These are phyloP conservation scores for Biscogniauxia mediterranea DNA, from an alignment of 2,329 filamentous ascomycete genomes.

Conservation along the genomic window DNA sequence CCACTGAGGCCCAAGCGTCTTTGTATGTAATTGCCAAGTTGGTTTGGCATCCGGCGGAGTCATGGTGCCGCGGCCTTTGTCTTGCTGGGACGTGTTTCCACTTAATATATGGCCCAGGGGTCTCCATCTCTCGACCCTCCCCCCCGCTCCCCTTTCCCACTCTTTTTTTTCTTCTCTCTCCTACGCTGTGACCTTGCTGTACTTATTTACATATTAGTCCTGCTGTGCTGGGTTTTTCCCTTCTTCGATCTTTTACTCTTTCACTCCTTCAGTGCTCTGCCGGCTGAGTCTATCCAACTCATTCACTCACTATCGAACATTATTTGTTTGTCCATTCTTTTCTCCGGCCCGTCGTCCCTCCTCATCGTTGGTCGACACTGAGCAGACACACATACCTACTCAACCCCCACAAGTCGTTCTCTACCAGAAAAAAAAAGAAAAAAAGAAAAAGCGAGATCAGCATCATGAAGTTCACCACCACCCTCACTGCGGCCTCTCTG, in stretches of 20 bases:
- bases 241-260: constrained; percentile 21
- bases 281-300: constrained; percentile 28
- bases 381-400: neutral
- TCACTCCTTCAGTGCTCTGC: constrained; percentile 25
- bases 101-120: neutral
- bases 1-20: neutral
- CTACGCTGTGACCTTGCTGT: neutral
- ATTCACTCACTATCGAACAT: constrained; percentile 24
- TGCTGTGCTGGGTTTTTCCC: constrained; percentile 7
- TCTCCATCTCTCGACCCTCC: neutral
- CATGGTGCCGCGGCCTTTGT: neutral
- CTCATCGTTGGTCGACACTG: neutral
- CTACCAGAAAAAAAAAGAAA: constrained; percentile 17
- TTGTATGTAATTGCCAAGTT: neutral
- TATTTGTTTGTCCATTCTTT: constrained; percentile 30
- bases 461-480: constrained; percentile 26
- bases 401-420: constrained; percentile 7
- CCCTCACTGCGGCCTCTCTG: constrained; percentile 25
- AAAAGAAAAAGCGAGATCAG: constrained; percentile 18
- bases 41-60: neutral
- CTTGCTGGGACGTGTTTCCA: neutral
- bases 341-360: constrained; percentile 15
- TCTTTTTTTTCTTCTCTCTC: neutral
- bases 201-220: constrained; percentile 6
- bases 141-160: neutral